These are phyloP conservation scores for Mycena epipterygia DNA, from an alignment of 768 basidiomycete species.

Conservation along the genomic window DNA sequence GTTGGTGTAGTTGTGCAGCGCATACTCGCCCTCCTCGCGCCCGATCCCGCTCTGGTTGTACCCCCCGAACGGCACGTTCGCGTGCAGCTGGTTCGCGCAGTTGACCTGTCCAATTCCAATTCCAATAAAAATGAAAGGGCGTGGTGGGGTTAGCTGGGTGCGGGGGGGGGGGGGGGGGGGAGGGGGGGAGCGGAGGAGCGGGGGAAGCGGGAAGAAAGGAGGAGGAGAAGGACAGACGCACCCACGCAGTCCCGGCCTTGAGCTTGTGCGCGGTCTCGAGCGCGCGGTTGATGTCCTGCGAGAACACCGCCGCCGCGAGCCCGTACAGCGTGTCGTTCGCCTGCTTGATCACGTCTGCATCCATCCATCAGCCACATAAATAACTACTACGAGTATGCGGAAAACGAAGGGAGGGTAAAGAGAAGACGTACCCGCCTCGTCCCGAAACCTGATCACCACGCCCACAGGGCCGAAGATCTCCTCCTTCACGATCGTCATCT, in stretches of 20 bases:
- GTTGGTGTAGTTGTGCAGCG: constrained; percentile 61
- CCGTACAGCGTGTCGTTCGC: constrained; percentile 69
- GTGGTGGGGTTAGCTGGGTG: too few relatives aligned
- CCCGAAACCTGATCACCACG: constrained; percentile 71
- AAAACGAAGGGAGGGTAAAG: too few relatives aligned
- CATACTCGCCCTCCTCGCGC: constrained; percentile 72
- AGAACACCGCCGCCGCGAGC: constrained; percentile 67
- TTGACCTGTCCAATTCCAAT: constrained; percentile 54
- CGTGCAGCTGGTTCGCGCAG: constrained; percentile 52
- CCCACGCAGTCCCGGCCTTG: constrained; percentile 77
- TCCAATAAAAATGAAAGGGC: too few relatives aligned
- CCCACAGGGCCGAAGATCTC: constrained; percentile 82
- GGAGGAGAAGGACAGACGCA: constrained; percentile 44
- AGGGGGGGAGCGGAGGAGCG: too few relatives aligned
- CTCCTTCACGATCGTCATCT: constrained; percentile 71
- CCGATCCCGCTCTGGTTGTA: constrained; percentile 75
- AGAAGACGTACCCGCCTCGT: constrained; percentile 54
- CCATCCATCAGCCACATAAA: background rate
- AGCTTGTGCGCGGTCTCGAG: constrained; percentile 64
- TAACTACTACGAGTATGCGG: too few relatives aligned
- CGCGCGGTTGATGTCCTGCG: constrained; percentile 59
- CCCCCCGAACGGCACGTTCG: constrained; percentile 72
- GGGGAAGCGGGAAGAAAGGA: too few relatives aligned
- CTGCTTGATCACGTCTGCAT: constrained; percentile 43
- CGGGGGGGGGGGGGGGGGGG: too few relatives aligned